Evolutionary conservation across 192 early-diverging fungal species (phyloP).

Genomic region (Umbelopsis vinacea): DNA sequence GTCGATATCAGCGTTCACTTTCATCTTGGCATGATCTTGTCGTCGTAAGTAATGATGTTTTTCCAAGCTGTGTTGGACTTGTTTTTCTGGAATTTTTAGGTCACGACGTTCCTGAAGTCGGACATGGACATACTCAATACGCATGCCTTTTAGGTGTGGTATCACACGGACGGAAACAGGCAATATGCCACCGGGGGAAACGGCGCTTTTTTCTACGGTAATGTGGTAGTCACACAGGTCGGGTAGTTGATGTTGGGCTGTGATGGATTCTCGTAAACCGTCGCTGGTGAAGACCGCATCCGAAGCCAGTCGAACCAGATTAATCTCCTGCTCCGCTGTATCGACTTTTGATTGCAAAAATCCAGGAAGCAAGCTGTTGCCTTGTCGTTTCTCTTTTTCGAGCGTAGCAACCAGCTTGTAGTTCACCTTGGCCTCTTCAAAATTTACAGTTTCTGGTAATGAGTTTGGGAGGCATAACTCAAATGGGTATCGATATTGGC

Average conservation of each 20-base stretch:
- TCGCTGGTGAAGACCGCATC: conserved; percentile 4
- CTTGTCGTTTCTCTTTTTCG: background rate
- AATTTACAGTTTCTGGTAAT: conserved; percentile 8
- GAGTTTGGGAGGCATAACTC: conserved; percentile 11
- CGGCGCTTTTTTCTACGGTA: conserved; percentile 4
- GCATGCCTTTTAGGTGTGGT: conserved; percentile 3
- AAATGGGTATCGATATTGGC: conserved; percentile 8
- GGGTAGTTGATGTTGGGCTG: background rate
- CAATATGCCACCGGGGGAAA: conserved; percentile 9
- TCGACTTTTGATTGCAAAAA: background rate
- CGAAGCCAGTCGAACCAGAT: background rate
- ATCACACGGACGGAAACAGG: conserved; percentile 5
- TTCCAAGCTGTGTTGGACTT: background rate
- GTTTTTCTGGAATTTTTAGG: background rate
- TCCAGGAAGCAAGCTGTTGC: background rate
- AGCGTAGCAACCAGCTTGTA: conserved; percentile 3
- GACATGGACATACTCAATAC: conserved; percentile 5
- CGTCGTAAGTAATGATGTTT: background rate
- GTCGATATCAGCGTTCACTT: conserved; percentile 3
- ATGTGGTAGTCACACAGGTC: conserved; percentile 15
- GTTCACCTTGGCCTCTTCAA: background rate
- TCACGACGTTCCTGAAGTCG: conserved; percentile 9
- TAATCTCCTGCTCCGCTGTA: background rate
- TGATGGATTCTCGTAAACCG: background rate
- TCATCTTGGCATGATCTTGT: background rate